Base-by-base conservation (phyloP, 2,329 filamentous ascomycete genomes). In the Colletotrichum scovillei region DNA sequence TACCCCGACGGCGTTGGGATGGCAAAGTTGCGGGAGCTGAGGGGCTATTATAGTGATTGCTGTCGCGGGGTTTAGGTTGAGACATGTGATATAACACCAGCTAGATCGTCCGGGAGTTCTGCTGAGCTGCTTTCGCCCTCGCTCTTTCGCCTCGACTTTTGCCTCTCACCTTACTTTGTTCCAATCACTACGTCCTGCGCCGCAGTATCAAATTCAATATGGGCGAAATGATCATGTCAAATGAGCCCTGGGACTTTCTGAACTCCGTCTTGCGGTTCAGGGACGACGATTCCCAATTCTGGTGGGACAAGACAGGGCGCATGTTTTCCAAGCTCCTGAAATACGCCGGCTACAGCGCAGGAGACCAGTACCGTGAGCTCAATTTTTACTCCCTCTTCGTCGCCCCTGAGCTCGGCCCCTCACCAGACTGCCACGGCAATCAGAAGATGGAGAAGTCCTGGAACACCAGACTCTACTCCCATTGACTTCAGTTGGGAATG, bases 401-500 rank as follows among this genome's bases (percentile, higher is more conserved):
- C 4, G 66, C 70, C n/a, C 70, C 70, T 16, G 70, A 73, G 14
- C 66, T 73, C 6, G 70, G 70, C 3, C 70, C 70, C n/a, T 69
- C 70, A 4, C 70, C 66, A 35, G 70, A 73, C 59, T 64, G 66
- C 14, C 55, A 73, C 26, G 70, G 70, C 42, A 73, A 73, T 70
- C 2, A 56, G 59, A 32, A 42, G 70, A 56, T 73, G 70, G 70
- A 42, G 66, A 24, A 73, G 70, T n/a, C 66, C 70, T 5, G 70
- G 70, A 4, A 70, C 66, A 12, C 70, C 70, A 14, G 70, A 73
- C 55, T 69, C 66, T 4, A 73, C 70, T 32, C 70, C 70, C 1
- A 73, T 73, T 35, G 70, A 73, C 66, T 73, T 73, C 66, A 73
- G 70, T 32, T 73, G 70, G 70, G 70, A 73, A 65, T 73, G 70